Evolutionary conservation across 352 stramenopile species (phyloP).

Genomic region (Globisporangium acanthophoron): DNA sequence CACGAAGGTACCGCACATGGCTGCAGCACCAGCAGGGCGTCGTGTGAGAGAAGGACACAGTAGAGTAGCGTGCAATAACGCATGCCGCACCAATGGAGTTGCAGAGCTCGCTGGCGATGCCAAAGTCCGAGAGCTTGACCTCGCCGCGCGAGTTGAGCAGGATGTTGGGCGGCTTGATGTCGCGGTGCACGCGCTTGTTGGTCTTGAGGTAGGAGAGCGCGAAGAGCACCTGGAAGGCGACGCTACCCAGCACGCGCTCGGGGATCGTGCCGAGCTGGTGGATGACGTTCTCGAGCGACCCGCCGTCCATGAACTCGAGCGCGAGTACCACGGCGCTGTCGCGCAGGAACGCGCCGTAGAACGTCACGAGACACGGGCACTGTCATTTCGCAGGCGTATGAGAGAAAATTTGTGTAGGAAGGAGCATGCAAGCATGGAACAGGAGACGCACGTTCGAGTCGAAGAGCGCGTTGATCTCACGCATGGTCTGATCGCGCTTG

Average conservation of each 20-base stretch:
- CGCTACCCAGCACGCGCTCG: slow-evolving; percentile 84
- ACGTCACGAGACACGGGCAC: slow-evolving; percentile 83
- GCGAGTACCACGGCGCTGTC: slow-evolving; percentile 88
- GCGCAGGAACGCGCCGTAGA: slow-evolving; percentile 88
- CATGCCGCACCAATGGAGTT: slow-evolving; percentile 64
- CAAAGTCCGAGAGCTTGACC: slow-evolving; percentile 98
- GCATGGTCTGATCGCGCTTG: slow-evolving; percentile 84
- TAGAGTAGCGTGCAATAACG: too few species aligned
- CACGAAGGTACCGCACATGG: slow-evolving; percentile 93
- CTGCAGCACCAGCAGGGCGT: slow-evolving; percentile 15
- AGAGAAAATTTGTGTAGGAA: background rate
- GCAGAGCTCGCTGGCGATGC: slow-evolving; percentile 85
- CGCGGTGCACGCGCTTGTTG: slow-evolving; percentile 90
- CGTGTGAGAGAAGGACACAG: too few species aligned
- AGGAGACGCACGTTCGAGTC: slow-evolving; percentile 44
- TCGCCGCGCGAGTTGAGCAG: slow-evolving; percentile 88
- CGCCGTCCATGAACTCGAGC: slow-evolving; percentile 93
- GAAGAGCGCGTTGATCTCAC: slow-evolving; percentile 88
- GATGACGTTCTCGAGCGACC: slow-evolving; percentile 88
- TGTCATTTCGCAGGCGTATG: slow-evolving; percentile 4
- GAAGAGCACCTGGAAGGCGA: slow-evolving; percentile 93
- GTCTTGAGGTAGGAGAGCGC: slow-evolving; percentile 93
- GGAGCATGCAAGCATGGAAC: background rate
- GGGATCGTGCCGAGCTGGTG: slow-evolving; percentile 74
- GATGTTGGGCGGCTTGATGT: slow-evolving; percentile 97